These are phyloP conservation scores for Hypsizygus ulmarius DNA, from an alignment of 1,284 basidiomycete genomes.

Conservation along the genomic window DNA sequence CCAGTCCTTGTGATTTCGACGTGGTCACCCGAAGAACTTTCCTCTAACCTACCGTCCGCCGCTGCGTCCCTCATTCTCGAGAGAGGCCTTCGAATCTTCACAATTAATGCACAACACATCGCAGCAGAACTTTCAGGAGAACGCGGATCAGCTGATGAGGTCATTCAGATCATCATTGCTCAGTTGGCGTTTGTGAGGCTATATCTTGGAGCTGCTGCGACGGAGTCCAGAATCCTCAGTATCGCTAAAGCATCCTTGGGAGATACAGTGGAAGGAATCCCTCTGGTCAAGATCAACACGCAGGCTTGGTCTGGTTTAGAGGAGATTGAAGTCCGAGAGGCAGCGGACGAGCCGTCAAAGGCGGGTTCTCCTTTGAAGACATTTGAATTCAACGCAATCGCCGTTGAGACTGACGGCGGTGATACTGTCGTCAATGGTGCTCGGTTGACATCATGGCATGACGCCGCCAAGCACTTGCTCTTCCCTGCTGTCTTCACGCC, in stretches of 20 bases:
- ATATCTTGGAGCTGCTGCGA: constrained; percentile 64
- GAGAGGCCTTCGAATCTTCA: constrained; percentile 55
- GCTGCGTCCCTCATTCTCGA: constrained; percentile 41
- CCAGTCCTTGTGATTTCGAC: constrained; percentile 59
- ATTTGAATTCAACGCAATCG: constrained; percentile 72
- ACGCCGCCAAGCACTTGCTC: constrained; percentile 86
- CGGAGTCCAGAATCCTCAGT: constrained; percentile 48
- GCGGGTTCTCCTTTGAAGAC: constrained; percentile 42
- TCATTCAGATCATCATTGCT: constrained; percentile 50
- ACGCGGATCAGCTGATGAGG: constrained; percentile 35
- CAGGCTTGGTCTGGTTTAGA: constrained; percentile 59
- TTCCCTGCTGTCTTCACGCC: constrained; percentile 83
- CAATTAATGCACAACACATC: constrained; percentile 50
- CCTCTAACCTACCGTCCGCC: constrained; percentile 49
- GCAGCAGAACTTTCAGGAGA: constrained; percentile 36
- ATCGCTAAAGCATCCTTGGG: constrained; percentile 45
- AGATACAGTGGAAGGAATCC: constrained; percentile 40
- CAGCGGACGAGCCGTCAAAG: constrained; percentile 21
- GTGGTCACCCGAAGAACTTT: constrained; percentile 62
- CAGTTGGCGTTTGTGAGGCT: constrained; percentile 69
- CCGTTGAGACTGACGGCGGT: constrained; percentile 52
- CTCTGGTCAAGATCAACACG: constrained; percentile 46
- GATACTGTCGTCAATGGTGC: constrained; percentile 60
- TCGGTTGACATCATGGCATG: constrained; percentile 74
- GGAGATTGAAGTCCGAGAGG: constrained; percentile 41